Percentiles rank a stretch among this genome's conserved stretches.
Conservation (phyloP, 2,329 filamentous ascomycete species). For the Ciborinia camelliae region DNA sequence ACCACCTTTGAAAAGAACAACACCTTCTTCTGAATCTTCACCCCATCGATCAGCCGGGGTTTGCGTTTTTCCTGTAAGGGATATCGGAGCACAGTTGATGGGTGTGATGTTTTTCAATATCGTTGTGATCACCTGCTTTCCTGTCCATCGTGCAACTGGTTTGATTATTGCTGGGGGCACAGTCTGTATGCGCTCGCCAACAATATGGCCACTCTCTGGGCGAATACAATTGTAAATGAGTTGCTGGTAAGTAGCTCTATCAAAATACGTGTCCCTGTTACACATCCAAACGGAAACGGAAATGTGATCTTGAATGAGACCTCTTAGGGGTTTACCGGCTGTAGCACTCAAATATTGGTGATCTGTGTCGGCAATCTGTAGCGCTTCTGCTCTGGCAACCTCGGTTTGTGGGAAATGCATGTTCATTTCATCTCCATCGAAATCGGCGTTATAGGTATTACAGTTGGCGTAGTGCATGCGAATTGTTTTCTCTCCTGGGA, state of each 20-base stretch:
- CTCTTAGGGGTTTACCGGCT: slow-evolving; percentile 86
- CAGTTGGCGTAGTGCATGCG: slow-evolving; percentile 99
- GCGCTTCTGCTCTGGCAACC: slow-evolving; percentile 84
- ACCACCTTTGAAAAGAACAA: slow-evolving; percentile 79
- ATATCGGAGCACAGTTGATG: slow-evolving; percentile 69
- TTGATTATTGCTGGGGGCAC: slow-evolving; percentile 79
- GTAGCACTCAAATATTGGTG: slow-evolving; percentile 96
- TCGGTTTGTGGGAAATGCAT: slow-evolving; percentile 99
- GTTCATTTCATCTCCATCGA: slow-evolving; percentile 99
- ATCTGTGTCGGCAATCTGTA: slow-evolving; percentile 92
- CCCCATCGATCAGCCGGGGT: slow-evolving; percentile 81
- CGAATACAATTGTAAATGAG: slow-evolving; percentile 87
- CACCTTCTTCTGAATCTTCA: slow-evolving; percentile 68
- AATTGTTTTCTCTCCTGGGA: slow-evolving; percentile 93
- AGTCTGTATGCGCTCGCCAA: slow-evolving; percentile 75
- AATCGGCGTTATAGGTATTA: slow-evolving; percentile 99
- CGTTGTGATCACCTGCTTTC: slow-evolving; percentile 92
- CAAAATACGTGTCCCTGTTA: slow-evolving; percentile 88
- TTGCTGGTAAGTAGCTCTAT: slow-evolving; percentile 83
- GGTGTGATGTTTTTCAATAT: slow-evolving; percentile 91
- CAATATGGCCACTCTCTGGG: slow-evolving; percentile 85
- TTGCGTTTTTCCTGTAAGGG: slow-evolving; percentile 73
- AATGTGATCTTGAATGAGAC: slow-evolving; percentile 97
- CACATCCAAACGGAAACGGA: slow-evolving; percentile 91
- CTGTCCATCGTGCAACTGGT: slow-evolving; percentile 82